Percentiles rank a stretch among this genome's conserved stretches.
Evolutionary conservation across 208 protist species (phyloP).

Genomic region (Wallacemonas collosoma): DNA sequence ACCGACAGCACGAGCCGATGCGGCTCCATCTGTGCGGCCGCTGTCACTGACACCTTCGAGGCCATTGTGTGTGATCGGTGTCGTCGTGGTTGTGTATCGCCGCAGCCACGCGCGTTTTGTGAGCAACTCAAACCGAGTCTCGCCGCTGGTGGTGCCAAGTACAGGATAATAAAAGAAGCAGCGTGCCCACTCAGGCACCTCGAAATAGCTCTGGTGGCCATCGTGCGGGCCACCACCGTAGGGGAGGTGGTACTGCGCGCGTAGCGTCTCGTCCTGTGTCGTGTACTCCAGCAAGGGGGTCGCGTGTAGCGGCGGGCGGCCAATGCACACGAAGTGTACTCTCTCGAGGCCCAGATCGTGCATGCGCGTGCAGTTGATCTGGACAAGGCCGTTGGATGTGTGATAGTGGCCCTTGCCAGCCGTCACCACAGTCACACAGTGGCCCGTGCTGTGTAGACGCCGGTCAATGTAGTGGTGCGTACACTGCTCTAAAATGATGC

Average conservation of each 20-base stretch:
- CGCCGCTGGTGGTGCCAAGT: constrained; percentile 34
- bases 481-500: constrained; percentile 69
- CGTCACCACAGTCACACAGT: constrained; percentile 75
- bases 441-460: constrained; percentile 52
- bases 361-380: constrained; percentile 65
- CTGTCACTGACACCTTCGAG: too few relatives aligned
- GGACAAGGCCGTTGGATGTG: constrained; percentile 63
- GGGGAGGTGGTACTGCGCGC: constrained; percentile 72
- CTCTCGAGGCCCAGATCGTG: constrained; percentile 72
- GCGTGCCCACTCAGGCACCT: constrained; percentile 66
- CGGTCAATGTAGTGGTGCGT: constrained; percentile 53
- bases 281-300: constrained; percentile 82
- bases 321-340: constrained; percentile 80
- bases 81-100: background rate
- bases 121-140: constrained; percentile 66
- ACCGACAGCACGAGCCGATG: background rate
- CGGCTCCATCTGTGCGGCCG: background rate
- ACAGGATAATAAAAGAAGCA: constrained; percentile 75
- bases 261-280: constrained; percentile 61
- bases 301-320: constrained; percentile 77
- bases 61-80: background rate
- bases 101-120: constrained; percentile 67
- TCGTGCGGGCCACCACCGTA: constrained; percentile 10
- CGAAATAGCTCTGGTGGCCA: constrained; percentile 47
- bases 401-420: constrained; percentile 84